These are phyloP conservation scores for Cucumis hystrix DNA, from an alignment of 306 rosid genomes.

Conservation along the genomic window DNA sequence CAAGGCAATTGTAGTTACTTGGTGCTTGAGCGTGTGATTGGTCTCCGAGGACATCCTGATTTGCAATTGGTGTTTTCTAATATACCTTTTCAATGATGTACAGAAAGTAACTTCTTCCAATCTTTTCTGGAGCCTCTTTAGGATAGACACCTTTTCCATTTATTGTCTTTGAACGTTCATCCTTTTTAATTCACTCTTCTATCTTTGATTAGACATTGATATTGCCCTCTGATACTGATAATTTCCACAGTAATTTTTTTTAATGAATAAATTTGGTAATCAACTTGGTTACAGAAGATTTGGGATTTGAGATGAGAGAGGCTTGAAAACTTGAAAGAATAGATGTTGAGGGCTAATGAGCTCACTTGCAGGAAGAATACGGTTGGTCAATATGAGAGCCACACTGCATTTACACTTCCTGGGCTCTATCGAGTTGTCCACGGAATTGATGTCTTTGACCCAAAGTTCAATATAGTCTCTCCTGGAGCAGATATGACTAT, in stretches of 20 bases:
- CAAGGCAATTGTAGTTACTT: too few relatives aligned
- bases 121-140: neutral
- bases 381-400: slow-evolving; percentile 94
- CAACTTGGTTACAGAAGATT: neutral
- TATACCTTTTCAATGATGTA: neutral
- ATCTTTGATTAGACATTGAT: neutral
- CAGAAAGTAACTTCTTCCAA: neutral
- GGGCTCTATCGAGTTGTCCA: slow-evolving; percentile 87
- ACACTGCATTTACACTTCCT: slow-evolving; percentile 75
- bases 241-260: neutral
- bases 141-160: neutral
- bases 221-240: neutral
- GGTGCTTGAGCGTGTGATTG: too few relatives aligned
- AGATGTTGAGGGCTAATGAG: neutral
- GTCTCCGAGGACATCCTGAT: too few relatives aligned
- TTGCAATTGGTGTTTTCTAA: neutral
- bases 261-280: neutral
- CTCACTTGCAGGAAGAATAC: slow-evolving; percentile 64
- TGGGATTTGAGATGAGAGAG: neutral
- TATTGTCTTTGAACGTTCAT: neutral
- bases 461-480: slow-evolving; percentile 95
- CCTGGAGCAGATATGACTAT: slow-evolving; percentile 91
- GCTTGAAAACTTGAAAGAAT: neutral
- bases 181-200: neutral
- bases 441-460: slow-evolving; percentile 93